phyloP scores from a whole-genome alignment of 257 asterid species.

The Nicotiana attenuata region DNA sequence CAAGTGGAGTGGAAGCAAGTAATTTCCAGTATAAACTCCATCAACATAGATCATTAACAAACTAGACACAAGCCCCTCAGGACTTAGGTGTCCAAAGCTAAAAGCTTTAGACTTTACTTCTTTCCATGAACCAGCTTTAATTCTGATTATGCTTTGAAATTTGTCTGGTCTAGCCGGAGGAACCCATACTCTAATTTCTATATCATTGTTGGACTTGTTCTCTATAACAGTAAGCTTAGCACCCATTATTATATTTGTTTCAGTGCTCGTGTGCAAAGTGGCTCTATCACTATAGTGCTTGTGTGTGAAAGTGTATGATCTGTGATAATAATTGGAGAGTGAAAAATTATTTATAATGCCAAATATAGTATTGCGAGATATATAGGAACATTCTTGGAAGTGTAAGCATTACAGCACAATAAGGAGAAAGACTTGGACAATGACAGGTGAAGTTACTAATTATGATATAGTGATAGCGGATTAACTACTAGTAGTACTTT shows the following conservation, averaged over 20 bases:
- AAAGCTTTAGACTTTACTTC: background rate
- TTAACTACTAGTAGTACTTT: too few relatives aligned
- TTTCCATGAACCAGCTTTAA: slow-evolving; percentile 20
- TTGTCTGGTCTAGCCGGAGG: slow-evolving; percentile 32
- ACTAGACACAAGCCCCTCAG: background rate
- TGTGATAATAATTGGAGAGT: background rate
- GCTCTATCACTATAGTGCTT: too few relatives aligned
- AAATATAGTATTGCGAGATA: too few relatives aligned
- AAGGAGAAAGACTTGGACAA: too few relatives aligned
- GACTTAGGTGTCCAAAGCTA: background rate
- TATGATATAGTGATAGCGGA: too few relatives aligned
- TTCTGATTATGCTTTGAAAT: slow-evolving; percentile 20
- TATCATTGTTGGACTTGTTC: slow-evolving; percentile 20
- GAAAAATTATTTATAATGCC: too few relatives aligned
- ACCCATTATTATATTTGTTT: slow-evolving; percentile 17
- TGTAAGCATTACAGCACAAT: too few relatives aligned
- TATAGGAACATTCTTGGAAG: too few relatives aligned
- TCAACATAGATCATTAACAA: background rate
- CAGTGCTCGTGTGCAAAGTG: background rate
- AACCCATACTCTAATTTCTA: slow-evolving; percentile 32
- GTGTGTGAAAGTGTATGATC: too few relatives aligned
- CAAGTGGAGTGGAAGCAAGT: background rate
- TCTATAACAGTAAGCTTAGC: slow-evolving; percentile 16
- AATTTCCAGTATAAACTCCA: background rate
- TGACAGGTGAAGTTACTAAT: too few relatives aligned